Percentiles rank a stretch among this genome's conserved stretches.
Evolutionary conservation across 768 basidiomycete species (phyloP).

Genomic region (Mycena rosella): DNA sequence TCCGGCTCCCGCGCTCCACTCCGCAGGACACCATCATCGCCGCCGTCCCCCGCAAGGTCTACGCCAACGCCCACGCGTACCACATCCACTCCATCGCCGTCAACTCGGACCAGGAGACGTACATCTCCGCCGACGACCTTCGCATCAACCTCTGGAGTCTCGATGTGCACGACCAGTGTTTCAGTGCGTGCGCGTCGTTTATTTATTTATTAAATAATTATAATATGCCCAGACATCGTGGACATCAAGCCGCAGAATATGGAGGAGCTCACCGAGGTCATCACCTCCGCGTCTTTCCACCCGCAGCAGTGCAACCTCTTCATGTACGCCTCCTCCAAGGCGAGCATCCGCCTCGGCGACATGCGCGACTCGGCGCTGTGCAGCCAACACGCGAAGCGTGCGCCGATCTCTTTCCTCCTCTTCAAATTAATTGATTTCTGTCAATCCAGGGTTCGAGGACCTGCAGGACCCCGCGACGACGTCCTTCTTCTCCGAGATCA

Average conservation of each 20-base stretch:
- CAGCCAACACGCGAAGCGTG: slow-evolving; percentile 93
- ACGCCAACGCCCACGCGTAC: slow-evolving; percentile 99
- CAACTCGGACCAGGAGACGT: slow-evolving; percentile 99
- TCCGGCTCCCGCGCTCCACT: slow-evolving; percentile 90
- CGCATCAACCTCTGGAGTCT: slow-evolving; percentile 99
- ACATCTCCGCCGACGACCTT: slow-evolving; percentile 97
- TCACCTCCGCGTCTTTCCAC: slow-evolving; percentile 98
- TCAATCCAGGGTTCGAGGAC: slow-evolving; percentile 89
- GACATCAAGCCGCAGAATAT: slow-evolving; percentile 99
- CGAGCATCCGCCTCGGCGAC: slow-evolving; percentile 98
- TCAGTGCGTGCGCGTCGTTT: slow-evolving; percentile 74
- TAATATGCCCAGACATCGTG: slow-evolving; percentile 84
- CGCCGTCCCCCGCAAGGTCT: slow-evolving; percentile 93
- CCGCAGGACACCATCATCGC: slow-evolving; percentile 98
- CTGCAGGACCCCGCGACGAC: slow-evolving; percentile 97
- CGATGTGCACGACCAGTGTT: slow-evolving; percentile 97
- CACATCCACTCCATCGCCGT: slow-evolving; percentile 99
- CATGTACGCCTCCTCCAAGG: slow-evolving; percentile 99
- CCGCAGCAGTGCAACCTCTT: slow-evolving; percentile 97
- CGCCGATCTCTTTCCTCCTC: background rate
- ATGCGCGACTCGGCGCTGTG: slow-evolving; percentile 98
- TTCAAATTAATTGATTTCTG: too few species aligned
- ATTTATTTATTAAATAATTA: too few species aligned
- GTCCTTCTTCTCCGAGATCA: slow-evolving; percentile 99
- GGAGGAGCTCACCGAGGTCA: slow-evolving; percentile 99